Percentiles rank a stretch among this genome's conserved stretches.
Evolutionary conservation across 2,329 filamentous ascomycete genomes (phyloP).

Genomic region (Aspergillus clavatus): DNA sequence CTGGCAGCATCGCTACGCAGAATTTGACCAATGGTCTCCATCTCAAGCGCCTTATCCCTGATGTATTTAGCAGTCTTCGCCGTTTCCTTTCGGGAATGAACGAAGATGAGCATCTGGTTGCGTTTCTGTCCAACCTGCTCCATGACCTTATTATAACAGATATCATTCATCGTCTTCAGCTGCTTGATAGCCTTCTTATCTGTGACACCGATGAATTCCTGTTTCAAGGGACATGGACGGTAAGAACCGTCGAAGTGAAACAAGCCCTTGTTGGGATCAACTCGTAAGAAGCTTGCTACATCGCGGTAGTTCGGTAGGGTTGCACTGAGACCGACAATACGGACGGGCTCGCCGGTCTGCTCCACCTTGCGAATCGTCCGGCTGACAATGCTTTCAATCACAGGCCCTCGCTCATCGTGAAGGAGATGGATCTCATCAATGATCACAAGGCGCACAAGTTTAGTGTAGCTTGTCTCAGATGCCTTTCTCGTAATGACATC

Average conservation of each 20-base stretch:
- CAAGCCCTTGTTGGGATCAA: conserved; percentile 76
- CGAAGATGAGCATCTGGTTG: conserved; percentile 98
- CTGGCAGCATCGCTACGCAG: conserved; percentile 88
- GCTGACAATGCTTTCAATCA: conserved; percentile 93
- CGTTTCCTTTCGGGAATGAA: conserved; percentile 96
- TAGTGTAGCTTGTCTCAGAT: conserved; percentile 93
- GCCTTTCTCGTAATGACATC: conserved; percentile 98
- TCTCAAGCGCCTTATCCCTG: conserved; percentile 91
- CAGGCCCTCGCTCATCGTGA: conserved; percentile 94
- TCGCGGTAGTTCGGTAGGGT: conserved; percentile 95
- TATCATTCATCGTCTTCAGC: conserved; percentile 98
- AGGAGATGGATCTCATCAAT: conserved; percentile 98
- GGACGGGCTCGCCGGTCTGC: conserved; percentile 88
- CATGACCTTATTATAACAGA: conserved; percentile 94
- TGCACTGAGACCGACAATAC: conserved; percentile 86
- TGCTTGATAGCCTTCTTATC: conserved; percentile 99
- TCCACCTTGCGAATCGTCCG: conserved; percentile 89
- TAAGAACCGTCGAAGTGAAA: conserved; percentile 97
- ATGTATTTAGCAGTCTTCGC: conserved; percentile 96
- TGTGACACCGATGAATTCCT: conserved; percentile 95
- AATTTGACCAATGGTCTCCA: conserved; percentile 95
- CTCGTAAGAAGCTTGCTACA: conserved; percentile 90
- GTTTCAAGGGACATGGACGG: conserved; percentile 86
- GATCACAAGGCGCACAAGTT: conserved; percentile 90
- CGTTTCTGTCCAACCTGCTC: conserved; percentile 90